These are phyloP conservation scores for Raddia guianensis DNA, from an alignment of 176 grass and related monocot genomes.

Conservation along the genomic window DNA sequence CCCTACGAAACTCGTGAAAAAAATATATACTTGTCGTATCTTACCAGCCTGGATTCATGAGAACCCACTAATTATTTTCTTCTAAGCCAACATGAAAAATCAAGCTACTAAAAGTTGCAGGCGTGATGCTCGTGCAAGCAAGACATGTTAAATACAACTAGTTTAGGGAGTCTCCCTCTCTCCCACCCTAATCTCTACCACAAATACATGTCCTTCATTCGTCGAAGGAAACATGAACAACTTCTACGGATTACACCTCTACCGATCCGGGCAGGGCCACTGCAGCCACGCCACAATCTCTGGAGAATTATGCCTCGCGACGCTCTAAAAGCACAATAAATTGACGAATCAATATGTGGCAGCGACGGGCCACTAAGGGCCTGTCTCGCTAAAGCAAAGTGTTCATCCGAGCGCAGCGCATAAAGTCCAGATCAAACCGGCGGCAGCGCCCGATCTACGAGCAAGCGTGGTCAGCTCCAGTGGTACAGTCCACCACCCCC, in stretches of 20 bases:
- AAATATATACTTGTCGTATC: background rate
- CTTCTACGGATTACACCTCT: background rate
- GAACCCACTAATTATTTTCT: constrained; percentile 13
- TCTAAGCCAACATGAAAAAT: constrained; percentile 3
- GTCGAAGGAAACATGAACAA: background rate
- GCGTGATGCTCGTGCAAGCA: constrained; percentile 6
- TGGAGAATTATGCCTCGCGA: background rate
- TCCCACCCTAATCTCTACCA: background rate
- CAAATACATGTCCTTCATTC: background rate
- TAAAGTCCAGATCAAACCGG: constrained; percentile 30
- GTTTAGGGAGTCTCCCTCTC: background rate
- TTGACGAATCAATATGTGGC: background rate
- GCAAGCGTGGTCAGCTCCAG: constrained; percentile 16
- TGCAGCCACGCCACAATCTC: background rate
- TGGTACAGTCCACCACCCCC: constrained; percentile 13
- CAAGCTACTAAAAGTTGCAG: constrained; percentile 2
- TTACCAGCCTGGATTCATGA: background rate
- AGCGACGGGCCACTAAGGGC: background rate
- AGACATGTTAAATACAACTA: background rate
- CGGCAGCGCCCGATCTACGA: constrained; percentile 29
- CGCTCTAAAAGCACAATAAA: constrained; percentile 3
- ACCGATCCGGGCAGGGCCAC: background rate
- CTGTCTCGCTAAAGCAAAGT: background rate
- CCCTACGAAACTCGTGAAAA: background rate
- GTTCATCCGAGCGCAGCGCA: background rate